These are phyloP conservation scores for Daldinia sp. DNA, from an alignment of 2,329 filamentous ascomycete species.

Conservation along the genomic window DNA sequence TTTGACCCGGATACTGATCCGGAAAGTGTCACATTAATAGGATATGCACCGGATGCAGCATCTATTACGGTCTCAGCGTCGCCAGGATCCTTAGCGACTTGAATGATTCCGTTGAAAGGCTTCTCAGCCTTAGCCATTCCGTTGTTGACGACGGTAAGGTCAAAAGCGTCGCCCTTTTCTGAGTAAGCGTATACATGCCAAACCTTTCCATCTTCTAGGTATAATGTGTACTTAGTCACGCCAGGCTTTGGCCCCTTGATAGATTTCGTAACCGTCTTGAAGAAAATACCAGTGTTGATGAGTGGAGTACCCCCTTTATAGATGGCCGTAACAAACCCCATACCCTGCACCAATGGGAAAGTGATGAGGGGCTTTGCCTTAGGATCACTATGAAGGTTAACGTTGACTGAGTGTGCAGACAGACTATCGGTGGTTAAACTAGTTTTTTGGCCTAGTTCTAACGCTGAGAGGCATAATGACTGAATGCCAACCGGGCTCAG, in stretches of 20 bases:
- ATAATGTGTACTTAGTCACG: conserved; percentile 78
- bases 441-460: conserved; percentile 72
- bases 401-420: conserved; percentile 69
- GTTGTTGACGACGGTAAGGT: conserved; percentile 73
- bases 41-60: conserved; percentile 76
- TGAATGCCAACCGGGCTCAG: conserved; percentile 84
- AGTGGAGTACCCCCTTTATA: conserved; percentile 76
- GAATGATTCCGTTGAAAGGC: conserved; percentile 79
- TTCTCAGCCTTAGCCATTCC: conserved; percentile 69
- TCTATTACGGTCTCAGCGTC: conserved; percentile 76
- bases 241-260: conserved; percentile 66
- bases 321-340: conserved; percentile 82
- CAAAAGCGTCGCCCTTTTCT: conserved; percentile 65
- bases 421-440: conserved; percentile 61
- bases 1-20: conserved; percentile 66
- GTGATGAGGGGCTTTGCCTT: conserved; percentile 68
- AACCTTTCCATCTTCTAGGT: conserved; percentile 73
- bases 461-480: conserved; percentile 80
- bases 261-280: conserved; percentile 69
- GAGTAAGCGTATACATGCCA: conserved; percentile 85
- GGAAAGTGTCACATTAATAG: conserved; percentile 68
- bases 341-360: conserved; percentile 88
- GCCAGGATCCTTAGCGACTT: conserved; percentile 80
- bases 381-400: conserved; percentile 68
- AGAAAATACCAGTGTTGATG: conserved; percentile 78